Base-by-base conservation (phyloP, 1,139 yeast species). In the Taphrina wiesneri region DNA sequence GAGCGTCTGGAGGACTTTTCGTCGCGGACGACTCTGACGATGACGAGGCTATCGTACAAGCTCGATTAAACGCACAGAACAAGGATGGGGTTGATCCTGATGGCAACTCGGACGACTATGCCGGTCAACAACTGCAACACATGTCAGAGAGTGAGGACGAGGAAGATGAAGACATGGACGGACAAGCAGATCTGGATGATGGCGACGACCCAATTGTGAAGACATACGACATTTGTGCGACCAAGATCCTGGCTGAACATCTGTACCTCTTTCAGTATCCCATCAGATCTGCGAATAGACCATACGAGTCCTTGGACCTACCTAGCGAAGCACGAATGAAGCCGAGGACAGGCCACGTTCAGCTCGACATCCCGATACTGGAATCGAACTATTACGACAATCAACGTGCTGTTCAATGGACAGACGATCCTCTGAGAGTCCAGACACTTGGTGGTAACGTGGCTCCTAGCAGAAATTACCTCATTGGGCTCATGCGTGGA, bases 351-450 rank as follows among this genome's bases (percentile, higher is more conserved):
- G 79, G 82, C 6, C 74, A 82, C 1, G 76, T 92, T 69, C 93
- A 89, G 73, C 81, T 90, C 30, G 88, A 86, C 68, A 81, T 88
- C 9, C 95, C 96, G 5, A 74, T 88, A 63, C 86, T 86, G 56
- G 85, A 88, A 0, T 51, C 64, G 30, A 43, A 41, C 13, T 90
- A 88, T 72, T 89, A 85, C 46, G 62, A 66, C 45, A 19, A 47
- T n/a, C 68, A 66, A 19, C 66, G 66, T n/a, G 68, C 63, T 26
- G 56, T 32, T 21, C 60, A 28, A 17, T 53, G 60, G 60, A 53
- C 60, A 13, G 65, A 53, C 11, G 59, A 41, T 36, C 54, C 60
- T 19, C 47, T 62, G 26, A 36, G 32, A 39, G 43, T 23, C 23
- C 57, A 51, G 41, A 62, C 53, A 5, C 26, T 62, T 21, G 65